Conservation (phyloP, 1,284 basidiomycete genomes). For the Ceratobasidium sp. region DNA sequence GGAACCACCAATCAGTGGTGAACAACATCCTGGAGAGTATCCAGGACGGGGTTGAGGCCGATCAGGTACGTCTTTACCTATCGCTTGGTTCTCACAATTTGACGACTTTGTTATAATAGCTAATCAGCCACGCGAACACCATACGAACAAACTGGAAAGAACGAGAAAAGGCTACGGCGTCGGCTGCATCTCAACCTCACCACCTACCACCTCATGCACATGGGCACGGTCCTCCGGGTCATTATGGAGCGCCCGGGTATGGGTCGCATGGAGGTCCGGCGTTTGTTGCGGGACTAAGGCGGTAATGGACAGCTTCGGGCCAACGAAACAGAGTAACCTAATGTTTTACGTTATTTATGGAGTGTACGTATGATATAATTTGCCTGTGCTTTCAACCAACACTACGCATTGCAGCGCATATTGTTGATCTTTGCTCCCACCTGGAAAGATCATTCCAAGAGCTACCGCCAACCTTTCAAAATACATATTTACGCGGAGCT, state of each 20-base stretch:
- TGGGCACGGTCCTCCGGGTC: conserved; percentile 7
- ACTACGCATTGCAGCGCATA: too few relatives aligned
- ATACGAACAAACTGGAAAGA: conserved; percentile 58
- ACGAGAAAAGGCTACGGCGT: conserved; percentile 49
- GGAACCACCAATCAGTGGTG: conserved; percentile 86
- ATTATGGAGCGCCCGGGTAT: conserved; percentile 13
- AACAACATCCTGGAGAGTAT: conserved; percentile 89
- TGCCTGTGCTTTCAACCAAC: too few relatives aligned
- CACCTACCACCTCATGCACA: neutral
- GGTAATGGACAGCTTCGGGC: neutral
- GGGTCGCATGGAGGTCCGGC: conserved; percentile 33
- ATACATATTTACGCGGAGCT: too few relatives aligned
- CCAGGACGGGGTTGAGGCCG: conserved; percentile 89
- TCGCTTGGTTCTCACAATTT: neutral
- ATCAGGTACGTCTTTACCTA: conserved; percentile 67
- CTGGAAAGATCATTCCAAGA: too few relatives aligned
- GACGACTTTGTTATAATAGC: conserved; percentile 43
- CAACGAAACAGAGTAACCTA: neutral
- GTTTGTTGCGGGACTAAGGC: conserved; percentile 30
- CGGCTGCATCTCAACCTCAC: neutral
- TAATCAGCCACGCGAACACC: conserved; percentile 53
- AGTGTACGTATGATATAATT: too few relatives aligned
- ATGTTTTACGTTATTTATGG: conserved; percentile 1
- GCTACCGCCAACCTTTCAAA: too few relatives aligned
- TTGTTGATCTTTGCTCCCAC: too few relatives aligned